These are phyloP conservation scores for Coemansia sp. DNA, from an alignment of 192 early-diverging fungal genomes.

Conservation along the genomic window DNA sequence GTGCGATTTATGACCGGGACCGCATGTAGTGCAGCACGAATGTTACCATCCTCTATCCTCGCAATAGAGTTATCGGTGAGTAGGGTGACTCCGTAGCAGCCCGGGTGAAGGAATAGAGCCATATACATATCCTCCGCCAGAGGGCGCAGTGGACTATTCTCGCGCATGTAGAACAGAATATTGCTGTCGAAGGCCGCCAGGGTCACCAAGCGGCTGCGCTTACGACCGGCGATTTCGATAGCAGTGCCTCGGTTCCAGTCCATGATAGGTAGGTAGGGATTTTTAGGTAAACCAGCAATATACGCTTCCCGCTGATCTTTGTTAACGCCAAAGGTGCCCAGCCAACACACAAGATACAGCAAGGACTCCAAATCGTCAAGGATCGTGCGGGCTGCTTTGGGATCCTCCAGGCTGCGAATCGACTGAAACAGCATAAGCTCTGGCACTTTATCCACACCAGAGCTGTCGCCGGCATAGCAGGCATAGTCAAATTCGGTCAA, in stretches of 20 bases:
- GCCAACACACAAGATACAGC: constrained; percentile 19
- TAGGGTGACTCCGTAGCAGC: not conserved
- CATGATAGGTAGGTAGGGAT: not conserved
- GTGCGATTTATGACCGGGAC: too few relatives aligned
- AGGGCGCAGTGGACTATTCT: not conserved
- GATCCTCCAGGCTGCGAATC: constrained; percentile 8
- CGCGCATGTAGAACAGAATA: not conserved
- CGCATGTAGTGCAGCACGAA: too few relatives aligned
- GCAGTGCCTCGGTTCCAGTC: not conserved
- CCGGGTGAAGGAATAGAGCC: not conserved
- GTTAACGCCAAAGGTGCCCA: constrained; percentile 13
- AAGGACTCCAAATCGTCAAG: constrained; percentile 29
- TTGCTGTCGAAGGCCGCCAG: not conserved
- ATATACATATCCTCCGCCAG: not conserved
- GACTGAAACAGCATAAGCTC: too few relatives aligned
- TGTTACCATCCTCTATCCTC: too few relatives aligned
- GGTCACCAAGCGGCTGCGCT: not conserved
- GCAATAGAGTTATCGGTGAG: too few relatives aligned
- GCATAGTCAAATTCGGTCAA: too few relatives aligned
- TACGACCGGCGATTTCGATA: not conserved
- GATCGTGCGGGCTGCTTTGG: not conserved
- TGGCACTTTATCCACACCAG: too few relatives aligned
- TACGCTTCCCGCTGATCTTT: not conserved
- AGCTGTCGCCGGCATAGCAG: too few relatives aligned
- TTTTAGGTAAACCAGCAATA: not conserved